These are phyloP conservation scores for Solanum sejunctum DNA, from an alignment of 257 asterid genomes.

Conservation along the genomic window DNA sequence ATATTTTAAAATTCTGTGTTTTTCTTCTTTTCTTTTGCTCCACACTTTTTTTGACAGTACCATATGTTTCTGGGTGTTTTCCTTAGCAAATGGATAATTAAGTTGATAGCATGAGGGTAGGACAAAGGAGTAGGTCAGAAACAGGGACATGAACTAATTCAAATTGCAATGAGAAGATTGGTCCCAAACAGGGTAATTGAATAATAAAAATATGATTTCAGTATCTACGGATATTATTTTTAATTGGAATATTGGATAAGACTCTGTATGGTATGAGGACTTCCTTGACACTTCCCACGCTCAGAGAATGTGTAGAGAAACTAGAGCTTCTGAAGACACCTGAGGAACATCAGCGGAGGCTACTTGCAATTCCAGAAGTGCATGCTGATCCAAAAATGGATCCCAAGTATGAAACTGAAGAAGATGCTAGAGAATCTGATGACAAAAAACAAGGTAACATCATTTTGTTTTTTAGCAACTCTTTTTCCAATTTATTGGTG, in stretches of 20 bases:
- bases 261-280: constrained; percentile 1
- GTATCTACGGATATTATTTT: not conserved
- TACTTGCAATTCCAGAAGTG: constrained; percentile 54
- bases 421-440: constrained; percentile 25
- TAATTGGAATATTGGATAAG: not conserved
- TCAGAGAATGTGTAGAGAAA: constrained; percentile 49
- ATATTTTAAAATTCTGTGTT: not conserved
- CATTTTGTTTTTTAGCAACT: not conserved
- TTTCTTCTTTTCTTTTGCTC: not conserved
- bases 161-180: not conserved
- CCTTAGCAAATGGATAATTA: not conserved
- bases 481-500: not conserved
- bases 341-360: constrained; percentile 59
- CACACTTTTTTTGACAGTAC: not conserved
- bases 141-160: not conserved
- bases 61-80: not conserved
- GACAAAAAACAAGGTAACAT: constrained; percentile 31
- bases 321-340: constrained; percentile 59
- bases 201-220: not conserved
- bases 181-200: not conserved
- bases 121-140: not conserved
- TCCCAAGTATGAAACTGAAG: constrained; percentile 69
- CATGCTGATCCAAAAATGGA: constrained; percentile 76
- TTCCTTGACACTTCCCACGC: constrained; percentile 73
- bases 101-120: not conserved